Conservation (phyloP, 2,329 filamentous ascomycete genomes). For the Emergomyces pasteurianus region DNA sequence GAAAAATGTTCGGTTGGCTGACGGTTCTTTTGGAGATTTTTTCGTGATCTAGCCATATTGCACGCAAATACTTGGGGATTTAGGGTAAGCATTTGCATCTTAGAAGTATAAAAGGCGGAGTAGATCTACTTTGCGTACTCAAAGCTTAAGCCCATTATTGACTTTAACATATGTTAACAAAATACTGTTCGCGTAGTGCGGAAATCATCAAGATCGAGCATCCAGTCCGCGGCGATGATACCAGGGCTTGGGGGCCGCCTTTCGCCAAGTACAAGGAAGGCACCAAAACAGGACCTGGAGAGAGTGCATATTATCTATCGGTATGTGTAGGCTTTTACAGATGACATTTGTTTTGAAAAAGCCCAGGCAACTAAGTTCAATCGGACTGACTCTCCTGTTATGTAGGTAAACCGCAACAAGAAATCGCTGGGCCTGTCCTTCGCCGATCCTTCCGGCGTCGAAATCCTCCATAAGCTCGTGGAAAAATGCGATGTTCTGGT, state of each 20-base stretch:
- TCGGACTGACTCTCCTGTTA: background rate
- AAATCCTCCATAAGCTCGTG: slow-evolving; percentile 74
- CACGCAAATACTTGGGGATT: slow-evolving; percentile 89
- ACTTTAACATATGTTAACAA: slow-evolving; percentile 11
- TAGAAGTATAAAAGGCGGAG: background rate
- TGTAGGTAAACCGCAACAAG: slow-evolving; percentile 88
- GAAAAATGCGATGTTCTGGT: slow-evolving; percentile 84
- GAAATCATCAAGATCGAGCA: slow-evolving; percentile 98
- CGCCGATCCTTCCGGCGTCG: slow-evolving; percentile 68
- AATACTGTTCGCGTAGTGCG: slow-evolving; percentile 45
- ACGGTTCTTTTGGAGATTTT: background rate
- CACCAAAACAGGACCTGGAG: slow-evolving; percentile 54
- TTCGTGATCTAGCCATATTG: slow-evolving; percentile 64
- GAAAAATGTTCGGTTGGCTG: slow-evolving; percentile 7
- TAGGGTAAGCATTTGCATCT: slow-evolving; percentile 54
- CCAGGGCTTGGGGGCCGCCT: slow-evolving; percentile 88
- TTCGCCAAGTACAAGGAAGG: slow-evolving; percentile 66
- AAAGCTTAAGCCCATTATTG: background rate
- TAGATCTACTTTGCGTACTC: background rate
- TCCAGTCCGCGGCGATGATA: slow-evolving; percentile 82
- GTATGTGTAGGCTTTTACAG: slow-evolving; percentile 38
- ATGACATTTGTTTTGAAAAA: background rate
- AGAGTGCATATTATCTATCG: slow-evolving; percentile 87
- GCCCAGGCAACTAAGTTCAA: background rate
- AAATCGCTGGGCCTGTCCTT: slow-evolving; percentile 89